phyloP scores from a whole-genome alignment of 2,329 filamentous ascomycete species.

The Dothistroma septosporum region DNA sequence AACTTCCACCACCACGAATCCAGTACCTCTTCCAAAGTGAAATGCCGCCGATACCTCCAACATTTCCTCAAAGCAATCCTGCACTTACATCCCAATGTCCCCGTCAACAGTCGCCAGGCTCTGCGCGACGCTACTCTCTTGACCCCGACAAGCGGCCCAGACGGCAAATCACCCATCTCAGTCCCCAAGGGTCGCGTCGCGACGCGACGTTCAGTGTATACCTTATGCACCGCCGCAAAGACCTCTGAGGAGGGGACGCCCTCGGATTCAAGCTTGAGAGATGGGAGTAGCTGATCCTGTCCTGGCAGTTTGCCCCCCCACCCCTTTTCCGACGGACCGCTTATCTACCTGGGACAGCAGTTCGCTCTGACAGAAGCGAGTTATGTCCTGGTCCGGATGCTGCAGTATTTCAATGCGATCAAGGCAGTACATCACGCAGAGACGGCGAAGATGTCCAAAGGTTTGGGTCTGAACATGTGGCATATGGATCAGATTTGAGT shows the following conservation, averaged over 20 bases:
- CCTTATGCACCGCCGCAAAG: constrained; percentile 49
- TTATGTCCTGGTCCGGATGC: constrained; percentile 66
- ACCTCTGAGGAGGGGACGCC: constrained; percentile 49
- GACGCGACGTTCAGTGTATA: constrained; percentile 44
- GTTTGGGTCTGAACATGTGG: constrained; percentile 28
- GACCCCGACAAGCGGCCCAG: constrained; percentile 46
- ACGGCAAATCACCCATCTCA: constrained; percentile 48
- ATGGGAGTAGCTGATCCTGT: constrained; percentile 35
- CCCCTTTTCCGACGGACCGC: constrained; percentile 36
- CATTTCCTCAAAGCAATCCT: constrained; percentile 63
- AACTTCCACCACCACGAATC: constrained; percentile 35
- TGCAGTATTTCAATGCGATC: constrained; percentile 62
- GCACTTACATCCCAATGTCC: constrained; percentile 53
- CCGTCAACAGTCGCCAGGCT: constrained; percentile 51
- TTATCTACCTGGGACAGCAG: constrained; percentile 51
- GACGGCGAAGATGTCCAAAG: constrained; percentile 28
- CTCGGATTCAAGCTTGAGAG: constrained; percentile 48
- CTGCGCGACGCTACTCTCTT: constrained; percentile 50
- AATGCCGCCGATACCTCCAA: constrained; percentile 37
- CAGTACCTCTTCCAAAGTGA: constrained; percentile 27
- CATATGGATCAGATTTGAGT: constrained; percentile 24
- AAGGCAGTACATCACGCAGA: constrained; percentile 28
- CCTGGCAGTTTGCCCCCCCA: constrained; percentile 36
- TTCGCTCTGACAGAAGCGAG: constrained; percentile 74
- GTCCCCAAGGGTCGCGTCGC: constrained; percentile 47